Evolutionary conservation across 495 filamentous ascomycete genomes (phyloP), one percentile per base, ranked within the genome.

Genomic region (Oleoguttula mirabilis): DNA sequence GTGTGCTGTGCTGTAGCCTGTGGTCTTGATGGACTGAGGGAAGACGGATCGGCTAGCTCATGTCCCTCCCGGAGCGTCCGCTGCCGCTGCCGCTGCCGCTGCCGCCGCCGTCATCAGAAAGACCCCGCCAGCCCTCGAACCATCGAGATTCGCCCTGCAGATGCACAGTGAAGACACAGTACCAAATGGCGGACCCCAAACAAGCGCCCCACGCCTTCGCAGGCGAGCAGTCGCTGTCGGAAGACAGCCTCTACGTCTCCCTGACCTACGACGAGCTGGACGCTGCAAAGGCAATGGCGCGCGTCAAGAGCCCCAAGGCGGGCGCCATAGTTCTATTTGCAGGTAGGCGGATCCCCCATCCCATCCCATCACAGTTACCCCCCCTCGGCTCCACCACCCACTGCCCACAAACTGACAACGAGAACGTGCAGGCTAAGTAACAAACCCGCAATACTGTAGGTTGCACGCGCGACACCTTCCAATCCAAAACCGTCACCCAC

Each of bases 281-380:
- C 57, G 55, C 76, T 30, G 70, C 65, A 30, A 48, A 62, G 22
- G 68, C 74, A 24, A 77, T 88, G 30, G 61, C 76, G 37, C 68
- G 68, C 33, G 81, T 93, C 30, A 76, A 78, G 44, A 84, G 78
- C 44, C 80, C 84, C 19, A 68, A 77, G 54, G 88, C 88, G 7
- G 88, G 88, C 22, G 88, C 88, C 32, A 82, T 94, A 32, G 79
- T 94, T 16, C 60, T 95, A 22, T 96, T 96, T 63, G 79, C 78
- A 17, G 82, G 82, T 80, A 35, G 4, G 17, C 8, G 23, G 20
- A 32, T n/a, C 7, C 7, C 25, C 7, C 25, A 28, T 28, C 7
- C 25, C 25, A 28, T 28, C n/a, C n/a, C 25, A 7, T 28, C n/a
- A n/a, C n/a, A n/a, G n/a, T n/a, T n/a, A n/a, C n/a, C n/a, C n/a